Evolutionary conservation across 768 basidiomycete species (phyloP).

Genomic region (Pleurotus eryngii): DNA sequence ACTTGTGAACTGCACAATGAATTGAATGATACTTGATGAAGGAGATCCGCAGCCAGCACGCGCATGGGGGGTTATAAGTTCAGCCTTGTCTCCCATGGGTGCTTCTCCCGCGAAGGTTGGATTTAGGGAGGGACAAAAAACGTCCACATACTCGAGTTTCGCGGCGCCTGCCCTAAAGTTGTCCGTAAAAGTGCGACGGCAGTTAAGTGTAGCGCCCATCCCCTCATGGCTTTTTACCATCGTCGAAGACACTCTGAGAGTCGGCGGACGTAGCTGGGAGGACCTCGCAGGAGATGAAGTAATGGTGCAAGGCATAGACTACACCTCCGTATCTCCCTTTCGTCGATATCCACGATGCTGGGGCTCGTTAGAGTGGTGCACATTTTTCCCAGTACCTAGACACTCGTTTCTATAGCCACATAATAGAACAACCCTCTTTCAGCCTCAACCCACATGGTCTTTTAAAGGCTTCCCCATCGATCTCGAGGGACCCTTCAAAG

Average conservation of each 20-base stretch:
- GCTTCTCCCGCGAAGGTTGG: slow-evolving; percentile 8
- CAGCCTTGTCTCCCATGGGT: neutral
- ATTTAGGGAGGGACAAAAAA: neutral
- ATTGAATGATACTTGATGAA: no score
- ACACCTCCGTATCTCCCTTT: slow-evolving; percentile 87
- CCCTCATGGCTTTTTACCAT: slow-evolving; percentile 40
- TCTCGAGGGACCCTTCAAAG: neutral
- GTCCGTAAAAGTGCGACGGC: slow-evolving; percentile 6
- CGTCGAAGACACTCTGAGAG: slow-evolving; percentile 32
- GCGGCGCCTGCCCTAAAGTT: slow-evolving; percentile 22
- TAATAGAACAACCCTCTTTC: slow-evolving; percentile 8
- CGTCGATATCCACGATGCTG: slow-evolving; percentile 47
- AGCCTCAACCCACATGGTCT: neutral
- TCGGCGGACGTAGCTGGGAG: slow-evolving; percentile 42
- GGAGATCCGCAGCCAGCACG: no score
- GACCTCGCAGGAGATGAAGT: slow-evolving; percentile 89
- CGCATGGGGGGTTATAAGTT: no score
- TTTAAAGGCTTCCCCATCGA: neutral
- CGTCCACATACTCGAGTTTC: neutral
- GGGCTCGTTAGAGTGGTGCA: slow-evolving; percentile 88
- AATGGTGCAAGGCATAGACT: slow-evolving; percentile 86
- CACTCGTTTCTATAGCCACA: slow-evolving; percentile 2
- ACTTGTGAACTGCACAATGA: no score
- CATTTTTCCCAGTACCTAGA: slow-evolving; percentile 37
- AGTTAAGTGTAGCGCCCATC: slow-evolving; percentile 22